These are phyloP conservation scores for Heliosperma pusillum DNA, from an alignment of 148 eudicot genomes.

Conservation along the genomic window DNA sequence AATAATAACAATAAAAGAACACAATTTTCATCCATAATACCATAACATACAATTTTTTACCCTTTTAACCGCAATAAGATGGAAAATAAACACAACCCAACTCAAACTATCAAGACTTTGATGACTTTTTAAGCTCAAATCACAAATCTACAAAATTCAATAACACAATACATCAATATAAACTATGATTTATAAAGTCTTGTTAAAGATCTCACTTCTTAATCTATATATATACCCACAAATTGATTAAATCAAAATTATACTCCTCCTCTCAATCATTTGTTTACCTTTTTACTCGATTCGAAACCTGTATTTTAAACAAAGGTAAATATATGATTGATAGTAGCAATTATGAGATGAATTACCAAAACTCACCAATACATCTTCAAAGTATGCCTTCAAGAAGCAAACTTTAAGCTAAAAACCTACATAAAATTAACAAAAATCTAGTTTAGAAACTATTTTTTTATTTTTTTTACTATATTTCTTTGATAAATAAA, in stretches of 20 bases:
- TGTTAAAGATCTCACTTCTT: too few species aligned
- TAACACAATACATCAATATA: too few species aligned
- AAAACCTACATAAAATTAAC: not conserved
- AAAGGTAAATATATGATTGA: too few species aligned
- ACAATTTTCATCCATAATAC: not conserved
- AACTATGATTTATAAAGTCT: too few species aligned
- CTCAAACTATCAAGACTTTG: not conserved
- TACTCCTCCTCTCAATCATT: too few species aligned
- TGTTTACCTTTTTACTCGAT: too few species aligned
- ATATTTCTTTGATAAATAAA: not conserved
- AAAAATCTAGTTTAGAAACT: not conserved
- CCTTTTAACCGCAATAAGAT: not conserved
- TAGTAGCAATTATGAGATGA: not conserved
- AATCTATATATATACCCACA: too few species aligned
- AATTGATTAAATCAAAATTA: too few species aligned
- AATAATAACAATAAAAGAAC: too few species aligned
- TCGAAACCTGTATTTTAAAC: too few species aligned
- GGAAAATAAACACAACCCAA: too few species aligned
- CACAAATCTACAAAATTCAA: not conserved
- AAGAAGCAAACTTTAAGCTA: slow-evolving; percentile 14
- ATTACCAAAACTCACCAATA: slow-evolving; percentile 1
- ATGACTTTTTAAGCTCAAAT: not conserved
- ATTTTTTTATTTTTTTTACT: not conserved
- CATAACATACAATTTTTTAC: not conserved
- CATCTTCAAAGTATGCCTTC: not conserved